Base-by-base conservation (phyloP, 805 yeast genomes). In the Wickerhamiella spandovensis region DNA sequence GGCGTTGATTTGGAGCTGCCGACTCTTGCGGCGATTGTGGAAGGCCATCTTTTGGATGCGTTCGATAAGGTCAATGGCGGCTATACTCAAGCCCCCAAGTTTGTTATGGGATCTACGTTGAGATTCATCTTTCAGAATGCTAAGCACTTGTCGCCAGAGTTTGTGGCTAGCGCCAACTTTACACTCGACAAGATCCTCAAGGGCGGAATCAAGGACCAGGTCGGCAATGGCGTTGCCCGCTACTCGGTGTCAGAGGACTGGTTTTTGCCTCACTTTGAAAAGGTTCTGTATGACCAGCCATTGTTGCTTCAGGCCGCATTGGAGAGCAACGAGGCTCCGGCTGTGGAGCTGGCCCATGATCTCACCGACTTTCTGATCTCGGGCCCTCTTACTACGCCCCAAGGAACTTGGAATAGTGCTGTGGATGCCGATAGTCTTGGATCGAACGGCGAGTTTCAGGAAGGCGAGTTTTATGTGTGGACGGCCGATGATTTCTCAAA, bases 181-280 rank as follows among this genome's bases (percentile, higher is more conserved):
- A 61, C 70, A 0, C 56, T 68, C 39, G 44, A 48, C 18, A 54
- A 54, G 37, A 62, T 69, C 23, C 63, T 63, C 24, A 46, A 50
- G 15, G 67, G 71, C 9, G 72, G 72, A 0, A 62, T 67, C 18
- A 67, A 63, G 44, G 72, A 68, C 53, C 67, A 62, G 43, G 48
- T 69, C 10, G 67, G 68, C 6, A 49, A 64, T 23, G 72, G 72
- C 23, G 64, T 67, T 47, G 56, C 65, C 21, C 47, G 68, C 24
- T 67, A 66, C 53, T 65, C 71, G 0, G 65, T 65, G 17, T 63
- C 70, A 10, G 60, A 59, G 2, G 72, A 68, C 49, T 68, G 72
- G 72, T 60, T 60, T 35, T 54, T 69, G 37, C 72, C 72, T 2
- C 68, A 65, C 43, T 66, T 69, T 54, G 69, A 66, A 45, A 69